phyloP scores from a whole-genome alignment of 805 yeast genomes.

The Starmerella potacharoeniae region DNA sequence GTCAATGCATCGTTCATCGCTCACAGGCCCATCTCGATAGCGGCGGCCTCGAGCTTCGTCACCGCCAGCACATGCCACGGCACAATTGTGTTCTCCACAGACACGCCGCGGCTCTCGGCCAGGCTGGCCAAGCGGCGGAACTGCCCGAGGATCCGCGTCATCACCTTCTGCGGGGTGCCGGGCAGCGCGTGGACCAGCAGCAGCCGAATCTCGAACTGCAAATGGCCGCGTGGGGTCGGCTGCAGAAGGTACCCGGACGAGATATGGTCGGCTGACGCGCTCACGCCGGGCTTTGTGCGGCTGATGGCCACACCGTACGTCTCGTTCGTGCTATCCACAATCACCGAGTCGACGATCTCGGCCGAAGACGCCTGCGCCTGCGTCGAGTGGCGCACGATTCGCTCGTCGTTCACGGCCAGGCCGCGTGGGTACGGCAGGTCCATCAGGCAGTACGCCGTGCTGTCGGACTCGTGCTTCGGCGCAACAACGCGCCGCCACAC shows the following conservation, averaged over 20 bases:
- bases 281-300: constrained; percentile 9
- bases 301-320: constrained; percentile 15
- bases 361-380: not conserved
- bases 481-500: constrained; percentile 23
- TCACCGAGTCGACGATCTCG: constrained; percentile 3
- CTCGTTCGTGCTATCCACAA: constrained; percentile 14
- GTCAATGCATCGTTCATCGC: no score
- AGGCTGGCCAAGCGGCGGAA: constrained; percentile 30
- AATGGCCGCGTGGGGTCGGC: constrained; percentile 9
- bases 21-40: constrained; percentile 8
- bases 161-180: constrained; percentile 16
- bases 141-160: constrained; percentile 29
- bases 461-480: not conserved
- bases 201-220: constrained; percentile 14
- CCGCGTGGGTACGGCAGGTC: constrained; percentile 19
- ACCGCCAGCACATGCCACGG: constrained; percentile 32
- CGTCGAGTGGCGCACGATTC: not conserved
- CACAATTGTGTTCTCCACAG: constrained; percentile 23
- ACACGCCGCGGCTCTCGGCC: constrained; percentile 29
- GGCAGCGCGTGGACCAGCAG: constrained; percentile 4
- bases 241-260: constrained; percentile 20
- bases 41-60: constrained; percentile 15
- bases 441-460: constrained; percentile 5
- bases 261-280: constrained; percentile 10
- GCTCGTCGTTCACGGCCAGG: constrained; percentile 1